Percentiles rank a stretch among this genome's conserved stretches.
Evolutionary conservation across 768 basidiomycete genomes (phyloP).

Genomic region (Naganishia onofrii): DNA sequence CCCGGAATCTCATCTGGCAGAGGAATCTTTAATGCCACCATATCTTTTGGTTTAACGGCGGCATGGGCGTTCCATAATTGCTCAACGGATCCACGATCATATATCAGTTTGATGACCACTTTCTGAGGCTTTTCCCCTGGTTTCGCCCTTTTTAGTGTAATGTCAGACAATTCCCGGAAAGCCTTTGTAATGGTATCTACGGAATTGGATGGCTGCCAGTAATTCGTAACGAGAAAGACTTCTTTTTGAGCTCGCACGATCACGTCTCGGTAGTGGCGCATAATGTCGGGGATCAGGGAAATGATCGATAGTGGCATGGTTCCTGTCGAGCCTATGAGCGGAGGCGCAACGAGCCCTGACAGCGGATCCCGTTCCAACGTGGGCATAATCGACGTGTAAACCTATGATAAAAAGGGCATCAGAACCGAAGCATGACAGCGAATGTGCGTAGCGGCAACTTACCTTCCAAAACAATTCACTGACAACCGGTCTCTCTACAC

Average conservation of each 20-base stretch:
- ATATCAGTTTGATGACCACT: conserved; percentile 66
- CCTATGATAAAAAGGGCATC: conserved; percentile 43
- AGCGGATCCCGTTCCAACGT: conserved; percentile 61
- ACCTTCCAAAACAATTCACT: conserved; percentile 63
- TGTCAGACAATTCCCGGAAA: conserved; percentile 58
- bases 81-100: conserved; percentile 65
- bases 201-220: conserved; percentile 58
- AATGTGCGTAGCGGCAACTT: conserved; percentile 27
- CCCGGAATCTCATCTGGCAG: conserved; percentile 61
- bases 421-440: background rate
- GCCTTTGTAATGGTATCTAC: conserved; percentile 60
- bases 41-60: conserved; percentile 56
- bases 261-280: conserved; percentile 65
- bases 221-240: conserved; percentile 68
- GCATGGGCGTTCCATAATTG: conserved; percentile 59
- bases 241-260: conserved; percentile 65
- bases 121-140: conserved; percentile 49
- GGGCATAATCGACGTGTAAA: conserved; percentile 65
- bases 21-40: conserved; percentile 60
- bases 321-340: conserved; percentile 63
- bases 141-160: conserved; percentile 54
- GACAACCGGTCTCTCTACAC: conserved; percentile 60
- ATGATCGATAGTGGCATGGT: conserved; percentile 65
- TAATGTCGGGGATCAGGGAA: conserved; percentile 69
- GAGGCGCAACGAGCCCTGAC: conserved; percentile 62